phyloP scores from a whole-genome alignment of 2,329 filamentous ascomycete species.

The Seiridium cupressi region DNA sequence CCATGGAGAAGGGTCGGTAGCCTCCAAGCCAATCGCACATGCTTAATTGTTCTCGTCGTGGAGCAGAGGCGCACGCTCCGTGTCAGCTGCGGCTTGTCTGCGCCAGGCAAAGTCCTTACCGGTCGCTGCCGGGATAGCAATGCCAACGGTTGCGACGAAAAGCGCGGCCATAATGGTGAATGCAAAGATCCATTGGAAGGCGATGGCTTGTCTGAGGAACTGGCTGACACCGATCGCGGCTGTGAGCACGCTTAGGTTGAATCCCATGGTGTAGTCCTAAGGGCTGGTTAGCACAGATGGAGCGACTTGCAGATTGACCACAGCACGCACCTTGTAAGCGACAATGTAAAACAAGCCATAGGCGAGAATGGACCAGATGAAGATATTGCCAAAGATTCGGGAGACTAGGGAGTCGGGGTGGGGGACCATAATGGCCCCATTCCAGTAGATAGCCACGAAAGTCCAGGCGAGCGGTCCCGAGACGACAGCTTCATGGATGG shows the following conservation, averaged over 20 bases:
- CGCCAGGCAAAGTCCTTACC: slow-evolving; percentile 55
- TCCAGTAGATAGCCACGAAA: slow-evolving; percentile 85
- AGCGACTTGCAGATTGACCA: not conserved
- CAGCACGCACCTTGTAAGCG: slow-evolving; percentile 60
- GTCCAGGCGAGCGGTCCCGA: slow-evolving; percentile 83
- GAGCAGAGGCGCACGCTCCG: slow-evolving; percentile 62
- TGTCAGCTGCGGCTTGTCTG: slow-evolving; percentile 41
- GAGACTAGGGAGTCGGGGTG: slow-evolving; percentile 64
- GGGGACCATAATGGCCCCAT: slow-evolving; percentile 78
- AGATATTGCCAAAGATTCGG: slow-evolving; percentile 81
- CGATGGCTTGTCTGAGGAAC: slow-evolving; percentile 69
- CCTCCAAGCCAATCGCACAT: not conserved
- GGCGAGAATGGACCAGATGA: slow-evolving; percentile 79
- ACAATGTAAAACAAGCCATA: slow-evolving; percentile 77
- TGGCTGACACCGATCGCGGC: slow-evolving; percentile 78
- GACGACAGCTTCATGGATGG: slow-evolving; percentile 74
- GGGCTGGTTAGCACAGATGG: not conserved
- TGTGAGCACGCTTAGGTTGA: slow-evolving; percentile 70
- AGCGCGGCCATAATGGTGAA: slow-evolving; percentile 78
- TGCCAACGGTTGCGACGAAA: slow-evolving; percentile 64
- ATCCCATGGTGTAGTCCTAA: slow-evolving; percentile 73
- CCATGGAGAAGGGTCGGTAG: not conserved
- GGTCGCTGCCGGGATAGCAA: slow-evolving; percentile 63
- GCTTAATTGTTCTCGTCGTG: slow-evolving; percentile 37
- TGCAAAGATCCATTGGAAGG: slow-evolving; percentile 90